phyloP scores from a whole-genome alignment of 2,329 filamentous ascomycete species.

The Alternaria infectoria region DNA sequence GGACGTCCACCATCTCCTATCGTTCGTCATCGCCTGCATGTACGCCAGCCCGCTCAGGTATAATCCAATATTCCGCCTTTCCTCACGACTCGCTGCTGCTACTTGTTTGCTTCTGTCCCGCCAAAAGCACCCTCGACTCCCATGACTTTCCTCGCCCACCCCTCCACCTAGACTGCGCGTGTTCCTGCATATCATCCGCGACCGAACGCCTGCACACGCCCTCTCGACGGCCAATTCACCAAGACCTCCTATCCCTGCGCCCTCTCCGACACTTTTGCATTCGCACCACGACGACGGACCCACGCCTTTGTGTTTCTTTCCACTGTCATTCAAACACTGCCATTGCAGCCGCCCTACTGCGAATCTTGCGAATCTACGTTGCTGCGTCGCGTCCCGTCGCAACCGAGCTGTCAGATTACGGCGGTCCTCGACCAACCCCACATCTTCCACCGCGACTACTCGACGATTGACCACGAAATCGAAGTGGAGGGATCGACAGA shows the following conservation, averaged over 20 bases:
- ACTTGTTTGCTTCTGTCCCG: conserved; percentile 2
- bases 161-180: background rate
- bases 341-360: background rate
- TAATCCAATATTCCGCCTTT: conserved; percentile 20
- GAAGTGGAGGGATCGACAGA: conserved; percentile 6
- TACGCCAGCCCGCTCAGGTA: conserved; percentile 21
- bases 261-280: background rate
- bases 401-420: background rate
- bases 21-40: conserved; percentile 21
- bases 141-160: background rate
- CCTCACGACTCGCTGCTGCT: conserved; percentile 6
- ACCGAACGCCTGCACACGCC: background rate
- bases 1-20: conserved; percentile 13
- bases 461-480: background rate
- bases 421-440: background rate
- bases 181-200: background rate
- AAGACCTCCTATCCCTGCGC: background rate
- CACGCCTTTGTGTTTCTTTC: conserved; percentile 1
- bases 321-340: conserved; percentile 3
- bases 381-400: conserved; percentile 1
- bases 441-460: background rate
- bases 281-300: conserved; percentile 1
- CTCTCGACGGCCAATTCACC: background rate
- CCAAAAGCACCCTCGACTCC: background rate
- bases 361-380: conserved; percentile 2